Evolutionary conservation across 2,329 filamentous ascomycete species (phyloP), one percentile per base, ranked within the genome.

Genomic region (Verticillium klebahnii): DNA sequence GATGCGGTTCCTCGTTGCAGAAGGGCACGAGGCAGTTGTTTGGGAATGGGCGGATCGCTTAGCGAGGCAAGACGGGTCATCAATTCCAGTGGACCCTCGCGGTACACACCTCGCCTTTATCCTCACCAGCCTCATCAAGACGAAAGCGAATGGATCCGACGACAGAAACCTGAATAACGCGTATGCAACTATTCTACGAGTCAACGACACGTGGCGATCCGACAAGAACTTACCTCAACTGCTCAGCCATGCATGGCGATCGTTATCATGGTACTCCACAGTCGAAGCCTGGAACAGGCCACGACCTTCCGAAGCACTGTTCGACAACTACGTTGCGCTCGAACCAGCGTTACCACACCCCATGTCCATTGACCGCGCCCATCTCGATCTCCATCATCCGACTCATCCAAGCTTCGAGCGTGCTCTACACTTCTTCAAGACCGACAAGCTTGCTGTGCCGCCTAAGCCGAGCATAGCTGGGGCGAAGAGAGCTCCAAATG

Each of bases 301-400:
- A 0, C 74, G 74, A 9, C 80, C 84, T 0, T 80, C 81, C 0
- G 77, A 78, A 23, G 66, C 72, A 6, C 72, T 84, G 0, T 87
- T 85, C 60, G 82, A 87, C 61, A 71, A 76, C 0, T 86, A 86
- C 63, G 74, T 82, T 11, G 54, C 54, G 14, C 25, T 56, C 15
- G 54, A 56, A 34, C 54, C 54, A 19, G 45, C n/a, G 4, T 25
- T 52, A 25, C 25, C 54, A 25, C 25, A 56, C 23, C 54, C 54
- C 14, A 34, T 34, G 54, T 56, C 54, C 15, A 69, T 85, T 8
- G 80, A 84, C 58, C 74, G 76, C 36, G 84, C 84, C 0, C 85
- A 87, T 65, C 74, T 87, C 3, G 76, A 81, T 32, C 74, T 87
- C 1, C 76, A 83, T 61, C 84, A 87, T 67, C 85, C 85, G 0